Conservation (phyloP, 768 basidiomycete species). For the Pleurotus sapidus region DNA sequence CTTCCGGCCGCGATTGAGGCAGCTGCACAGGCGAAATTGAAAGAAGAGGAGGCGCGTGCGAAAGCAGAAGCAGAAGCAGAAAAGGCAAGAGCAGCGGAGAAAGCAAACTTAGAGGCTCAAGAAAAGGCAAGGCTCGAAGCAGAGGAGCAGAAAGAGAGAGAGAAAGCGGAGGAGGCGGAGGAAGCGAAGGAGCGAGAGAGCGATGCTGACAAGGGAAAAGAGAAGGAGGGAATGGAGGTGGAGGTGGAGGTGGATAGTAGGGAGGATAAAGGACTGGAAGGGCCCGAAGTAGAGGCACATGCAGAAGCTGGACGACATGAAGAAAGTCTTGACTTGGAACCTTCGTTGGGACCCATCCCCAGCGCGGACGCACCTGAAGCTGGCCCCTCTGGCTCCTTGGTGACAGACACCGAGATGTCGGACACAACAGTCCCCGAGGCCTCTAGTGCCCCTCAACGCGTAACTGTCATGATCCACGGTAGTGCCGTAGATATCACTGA, state of each 20-base stretch:
- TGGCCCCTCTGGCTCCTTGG: conserved; percentile 8
- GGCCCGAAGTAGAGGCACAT: conserved; percentile 26
- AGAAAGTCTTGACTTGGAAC: conserved; percentile 9
- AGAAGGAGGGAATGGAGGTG: conserved; percentile 11
- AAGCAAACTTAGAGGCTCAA: conserved; percentile 34
- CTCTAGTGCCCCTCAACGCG: conserved; percentile 50
- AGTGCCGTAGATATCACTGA: conserved; percentile 96
- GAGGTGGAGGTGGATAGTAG: conserved; percentile 9
- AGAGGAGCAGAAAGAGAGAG: conserved; percentile 24
- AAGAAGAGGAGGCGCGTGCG: conserved; percentile 51
- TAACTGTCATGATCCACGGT: conserved; percentile 91
- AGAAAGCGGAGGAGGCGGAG: conserved; percentile 28
- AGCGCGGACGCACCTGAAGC: conserved; percentile 27
- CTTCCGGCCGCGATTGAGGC: conserved; percentile 77
- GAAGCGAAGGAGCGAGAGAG: conserved; percentile 12
- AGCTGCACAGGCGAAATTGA: conserved; percentile 52
- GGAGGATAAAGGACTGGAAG: neutral
- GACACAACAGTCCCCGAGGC: conserved; percentile 10
- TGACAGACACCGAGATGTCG: neutral
- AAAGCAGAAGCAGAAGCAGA: conserved; percentile 2
- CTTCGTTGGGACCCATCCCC: conserved; percentile 39
- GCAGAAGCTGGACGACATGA: too few species aligned
- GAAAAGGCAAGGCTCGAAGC: conserved; percentile 32
- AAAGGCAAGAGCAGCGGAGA: conserved; percentile 33
- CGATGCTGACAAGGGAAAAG: conserved; percentile 5